Base-by-base conservation (phyloP, 805 yeast genomes). In the Spencermartinsiella europaea region DNA sequence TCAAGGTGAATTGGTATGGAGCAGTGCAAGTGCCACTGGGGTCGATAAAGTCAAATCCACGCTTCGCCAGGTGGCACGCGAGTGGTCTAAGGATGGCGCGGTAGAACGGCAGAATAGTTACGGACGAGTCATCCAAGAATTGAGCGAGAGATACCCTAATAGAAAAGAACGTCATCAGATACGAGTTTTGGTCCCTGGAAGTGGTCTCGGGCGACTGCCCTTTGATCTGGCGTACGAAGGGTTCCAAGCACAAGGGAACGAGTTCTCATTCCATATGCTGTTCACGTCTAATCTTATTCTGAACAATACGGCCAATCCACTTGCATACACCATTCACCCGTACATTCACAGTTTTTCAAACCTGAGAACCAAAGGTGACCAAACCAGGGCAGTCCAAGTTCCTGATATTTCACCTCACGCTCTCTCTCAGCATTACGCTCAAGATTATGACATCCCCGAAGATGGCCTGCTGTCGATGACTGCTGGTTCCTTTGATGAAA, bases 131-230 rank as follows among this genome's bases (percentile, higher is more conserved):
- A 55, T 60, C 1, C 40, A 53, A 0, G 78, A 78, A 36, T 60
- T 85, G 20, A 57, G 63, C 2, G 42, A 53, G 3, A 46, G 53
- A 64, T 35, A 62, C 67, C 52, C 70, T 1, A 49, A 50, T 52
- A 5, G 44, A 15, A 36, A 22, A 55, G 4, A 50, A 39, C n/a
- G 64, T 72, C 34, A 44, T 21, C 19, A 34, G 4, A 37, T 52
- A 4, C 52, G 45, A 16, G 75, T 88, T 0, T 64, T 91, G 3
- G 79, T 86, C 1, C 98, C 98, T 0, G 98, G 99, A 0, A 80
- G 95, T 2, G 99, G 98, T 0, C 70, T 85, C 27, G 97, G 96
- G 0, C 70, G 90, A 55, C 68, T 91, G 2, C 82, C 96, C 1
- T 84, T 83, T 62, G 88, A 83, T 51, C 54, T 89, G 19, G 69